These are phyloP conservation scores for Podospora bellae-mahoneyi DNA, from an alignment of 495 filamentous ascomycete species.

Conservation along the genomic window DNA sequence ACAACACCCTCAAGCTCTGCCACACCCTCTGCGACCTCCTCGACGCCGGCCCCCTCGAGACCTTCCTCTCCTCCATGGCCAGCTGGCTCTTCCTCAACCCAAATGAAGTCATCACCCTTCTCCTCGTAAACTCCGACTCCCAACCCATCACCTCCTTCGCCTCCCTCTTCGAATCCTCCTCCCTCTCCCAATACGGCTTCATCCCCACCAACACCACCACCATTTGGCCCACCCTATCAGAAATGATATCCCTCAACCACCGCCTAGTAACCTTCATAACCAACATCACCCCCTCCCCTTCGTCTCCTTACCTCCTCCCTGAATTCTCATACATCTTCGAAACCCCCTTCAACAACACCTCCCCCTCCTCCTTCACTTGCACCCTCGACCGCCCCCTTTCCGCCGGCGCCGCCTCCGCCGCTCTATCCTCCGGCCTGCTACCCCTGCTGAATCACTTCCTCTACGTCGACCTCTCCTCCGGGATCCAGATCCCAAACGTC, in stretches of 20 bases:
- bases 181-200: slow-evolving; percentile 59
- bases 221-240: slow-evolving; percentile 61
- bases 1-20: slow-evolving; percentile 57
- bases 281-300: slow-evolving; percentile 45
- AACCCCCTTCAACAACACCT: slow-evolving; percentile 61
- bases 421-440: slow-evolving; percentile 44
- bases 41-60: slow-evolving; percentile 58
- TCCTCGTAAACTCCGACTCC: slow-evolving; percentile 66
- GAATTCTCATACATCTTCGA: slow-evolving; percentile 73
- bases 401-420: slow-evolving; percentile 41
- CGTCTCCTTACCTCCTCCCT: slow-evolving; percentile 60
- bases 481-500: slow-evolving; percentile 56
- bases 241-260: slow-evolving; percentile 57
- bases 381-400: slow-evolving; percentile 57
- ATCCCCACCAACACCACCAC: slow-evolving; percentile 46
- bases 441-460: slow-evolving; percentile 73
- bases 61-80: slow-evolving; percentile 57
- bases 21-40: slow-evolving; percentile 63
- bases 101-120: slow-evolving; percentile 65
- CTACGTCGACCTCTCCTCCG: slow-evolving; percentile 55
- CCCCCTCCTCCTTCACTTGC: slow-evolving; percentile 54
- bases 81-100: slow-evolving; percentile 62
- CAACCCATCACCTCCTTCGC: slow-evolving; percentile 49
- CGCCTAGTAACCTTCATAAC: slow-evolving; percentile 64
- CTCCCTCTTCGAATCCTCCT: slow-evolving; percentile 50